These are phyloP conservation scores for Gomphus bonarii DNA, from an alignment of 1,284 basidiomycete species.

Conservation along the genomic window DNA sequence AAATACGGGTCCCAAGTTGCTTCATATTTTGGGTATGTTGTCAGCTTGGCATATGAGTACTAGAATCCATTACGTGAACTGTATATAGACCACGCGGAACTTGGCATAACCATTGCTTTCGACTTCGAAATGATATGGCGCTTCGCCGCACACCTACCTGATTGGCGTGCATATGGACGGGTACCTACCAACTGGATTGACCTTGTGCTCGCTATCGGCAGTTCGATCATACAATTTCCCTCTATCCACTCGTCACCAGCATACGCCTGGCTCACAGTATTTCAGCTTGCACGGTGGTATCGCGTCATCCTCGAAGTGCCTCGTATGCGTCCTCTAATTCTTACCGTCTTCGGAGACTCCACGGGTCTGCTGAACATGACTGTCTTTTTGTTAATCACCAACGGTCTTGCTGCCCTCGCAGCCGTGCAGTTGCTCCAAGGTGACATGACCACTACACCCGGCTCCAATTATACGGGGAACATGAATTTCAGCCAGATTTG, in stretches of 20 bases:
- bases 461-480: conserved; percentile 26
- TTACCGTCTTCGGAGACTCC: conserved; percentile 88
- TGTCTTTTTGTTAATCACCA: conserved; percentile 84
- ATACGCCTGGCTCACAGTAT: conserved; percentile 89
- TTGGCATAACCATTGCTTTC: conserved; percentile 77
- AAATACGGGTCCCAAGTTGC: conserved; percentile 37
- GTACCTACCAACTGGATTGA: conserved; percentile 73
- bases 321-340: conserved; percentile 72
- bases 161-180: conserved; percentile 74
- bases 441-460: conserved; percentile 37
- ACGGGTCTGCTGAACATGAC: conserved; percentile 91
- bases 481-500: conserved; percentile 88
- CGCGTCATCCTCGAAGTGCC: conserved; percentile 87
- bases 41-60: neutral
- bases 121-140: conserved; percentile 84
- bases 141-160: conserved; percentile 63
- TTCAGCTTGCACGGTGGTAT: conserved; percentile 88
- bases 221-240: conserved; percentile 83
- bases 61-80: neutral
- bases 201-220: conserved; percentile 68
- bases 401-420: conserved; percentile 79
- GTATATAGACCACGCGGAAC: conserved; percentile 54
- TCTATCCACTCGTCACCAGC: conserved; percentile 51
- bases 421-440: conserved; percentile 73
- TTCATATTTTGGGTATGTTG: conserved; percentile 17